Percentiles rank a stretch among this genome's conserved stretches.
These are phyloP conservation scores for Pulveroboletus sp. DNA, from an alignment of 768 basidiomycete genomes.

Conservation along the genomic window DNA sequence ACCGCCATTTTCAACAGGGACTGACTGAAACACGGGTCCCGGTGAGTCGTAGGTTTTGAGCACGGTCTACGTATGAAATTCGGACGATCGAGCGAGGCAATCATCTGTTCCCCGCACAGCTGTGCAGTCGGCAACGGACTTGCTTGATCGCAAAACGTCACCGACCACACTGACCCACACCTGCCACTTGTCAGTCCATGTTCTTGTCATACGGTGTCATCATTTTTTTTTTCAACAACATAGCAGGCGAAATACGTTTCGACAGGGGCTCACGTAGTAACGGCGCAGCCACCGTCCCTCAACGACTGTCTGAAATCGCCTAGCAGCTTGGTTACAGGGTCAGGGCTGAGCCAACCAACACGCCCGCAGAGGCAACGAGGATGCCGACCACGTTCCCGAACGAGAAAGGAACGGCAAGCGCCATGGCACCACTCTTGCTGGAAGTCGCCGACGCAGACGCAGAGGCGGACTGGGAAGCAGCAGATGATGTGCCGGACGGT, in stretches of 20 bases:
- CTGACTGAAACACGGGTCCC: too few species aligned
- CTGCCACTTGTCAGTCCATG: too few species aligned
- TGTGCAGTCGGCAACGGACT: not conserved
- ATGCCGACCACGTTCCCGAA: slow-evolving; percentile 15
- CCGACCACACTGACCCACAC: too few species aligned
- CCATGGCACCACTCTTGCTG: slow-evolving; percentile 16
- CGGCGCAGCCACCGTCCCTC: not conserved
- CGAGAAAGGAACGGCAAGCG: slow-evolving; percentile 13
- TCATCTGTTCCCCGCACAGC: not conserved
- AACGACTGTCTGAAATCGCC: not conserved
- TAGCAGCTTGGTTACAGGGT: slow-evolving; percentile 12
- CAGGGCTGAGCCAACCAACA: slow-evolving; percentile 23
- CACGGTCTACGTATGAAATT: too few species aligned
- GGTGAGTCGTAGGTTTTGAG: too few species aligned
- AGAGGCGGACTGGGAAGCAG: not conserved
- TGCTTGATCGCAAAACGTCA: not conserved
- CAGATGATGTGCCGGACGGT: not conserved
- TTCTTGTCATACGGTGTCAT: too few species aligned
- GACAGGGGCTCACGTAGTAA: too few species aligned
- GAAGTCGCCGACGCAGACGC: not conserved
- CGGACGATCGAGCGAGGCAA: too few species aligned
- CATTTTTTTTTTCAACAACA: not conserved
- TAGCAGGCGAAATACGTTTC: not conserved
- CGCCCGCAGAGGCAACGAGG: slow-evolving; percentile 24
- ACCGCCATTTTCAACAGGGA: too few species aligned